Base-by-base conservation (phyloP, 106 monocot species). In the Acorus calamus region DNA sequence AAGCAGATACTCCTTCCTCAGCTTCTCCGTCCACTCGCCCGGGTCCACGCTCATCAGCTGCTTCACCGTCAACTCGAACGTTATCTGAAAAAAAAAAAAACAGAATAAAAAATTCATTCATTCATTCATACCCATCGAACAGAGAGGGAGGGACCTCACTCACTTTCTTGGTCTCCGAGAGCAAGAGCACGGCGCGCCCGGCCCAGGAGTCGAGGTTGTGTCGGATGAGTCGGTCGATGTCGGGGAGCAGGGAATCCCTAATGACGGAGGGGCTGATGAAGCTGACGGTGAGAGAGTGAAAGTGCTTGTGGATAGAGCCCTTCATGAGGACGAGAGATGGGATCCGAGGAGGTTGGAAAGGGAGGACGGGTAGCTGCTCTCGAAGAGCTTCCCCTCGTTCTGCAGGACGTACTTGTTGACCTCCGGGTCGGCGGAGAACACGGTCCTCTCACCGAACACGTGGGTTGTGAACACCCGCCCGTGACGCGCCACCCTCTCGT, bases 401-500 rank as follows among this genome's bases (percentile, higher is more conserved):
- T 68, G 61, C 8, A 96, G 78, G 6, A 96, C 69, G n/a, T 69
- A 42, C 12, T 79, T 66, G 80, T 96, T 96, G 55, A 90, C 80
- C 7, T 84, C 86, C 8, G 89, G 87, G 80, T 94, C 94, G 7
- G 89, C 77, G 46, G 94, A 94, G 84, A 94, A 89, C n/a, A 94
- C 80, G 14, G 94, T 94, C 59, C 74, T 76, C 75, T 94, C 94
- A 11, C 94, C 94, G 61, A 90, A 94, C 50, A 94, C 69, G 64
- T 94, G 94, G 43, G 83, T 80, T 4, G 94, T 94, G 80, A 94
- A 94, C 8, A 90, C 52, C 11, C 80, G 50, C 14, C 79, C 83
- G 65, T 82, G 57, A 12, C 59, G 81, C 11, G 47, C 54, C 49
- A 89, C 64, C 6, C 94, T 78, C 49, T 87, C 86, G 69, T 87